Conservation (phyloP, 352 stramenopile genomes). For the Aphanomyces cochlioides region DNA sequence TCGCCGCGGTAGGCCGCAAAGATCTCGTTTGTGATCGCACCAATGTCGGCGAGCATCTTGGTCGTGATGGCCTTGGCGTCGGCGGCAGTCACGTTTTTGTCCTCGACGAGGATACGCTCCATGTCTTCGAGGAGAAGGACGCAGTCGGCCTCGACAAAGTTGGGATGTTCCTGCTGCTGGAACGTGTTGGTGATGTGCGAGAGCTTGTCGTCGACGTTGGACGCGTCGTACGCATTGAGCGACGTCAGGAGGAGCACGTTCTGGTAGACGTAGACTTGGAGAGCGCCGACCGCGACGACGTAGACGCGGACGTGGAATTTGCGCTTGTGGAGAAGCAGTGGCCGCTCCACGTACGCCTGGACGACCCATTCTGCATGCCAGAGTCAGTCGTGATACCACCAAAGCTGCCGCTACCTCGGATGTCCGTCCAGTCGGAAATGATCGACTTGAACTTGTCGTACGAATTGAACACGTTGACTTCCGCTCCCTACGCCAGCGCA, state of each 20-base stretch:
- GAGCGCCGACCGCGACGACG: conserved; percentile 47
- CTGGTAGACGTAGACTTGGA: conserved; percentile 71
- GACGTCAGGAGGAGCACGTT: conserved; percentile 57
- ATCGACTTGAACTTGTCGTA: conserved; percentile 60
- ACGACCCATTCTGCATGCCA: conserved; percentile 46
- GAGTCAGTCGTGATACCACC: not conserved
- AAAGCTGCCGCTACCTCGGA: conserved; percentile 36
- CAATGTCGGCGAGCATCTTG: conserved; percentile 60
- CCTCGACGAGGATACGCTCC: conserved; percentile 46
- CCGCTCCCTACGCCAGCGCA: conserved; percentile 36
- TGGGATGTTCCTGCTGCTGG: conserved; percentile 61
- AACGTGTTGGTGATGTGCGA: conserved; percentile 79
- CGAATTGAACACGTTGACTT: conserved; percentile 58
- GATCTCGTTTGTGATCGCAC: conserved; percentile 52
- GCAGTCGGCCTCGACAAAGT: conserved; percentile 68
- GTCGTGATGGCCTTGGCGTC: conserved; percentile 43
- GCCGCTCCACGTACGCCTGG: conserved; percentile 52
- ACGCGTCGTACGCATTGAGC: conserved; percentile 46
- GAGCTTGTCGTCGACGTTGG: conserved; percentile 52
- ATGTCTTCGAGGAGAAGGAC: conserved; percentile 58
- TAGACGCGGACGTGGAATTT: conserved; percentile 75
- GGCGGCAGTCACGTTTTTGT: conserved; percentile 33
- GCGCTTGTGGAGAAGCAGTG: conserved; percentile 50
- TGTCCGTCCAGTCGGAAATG: conserved; percentile 60
- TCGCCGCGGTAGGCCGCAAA: conserved; percentile 71